Percentiles rank a stretch among this genome's conserved stretches.
Evolutionary conservation across 768 basidiomycete genomes (phyloP).

Genomic region (Glaciozyma martinii): DNA sequence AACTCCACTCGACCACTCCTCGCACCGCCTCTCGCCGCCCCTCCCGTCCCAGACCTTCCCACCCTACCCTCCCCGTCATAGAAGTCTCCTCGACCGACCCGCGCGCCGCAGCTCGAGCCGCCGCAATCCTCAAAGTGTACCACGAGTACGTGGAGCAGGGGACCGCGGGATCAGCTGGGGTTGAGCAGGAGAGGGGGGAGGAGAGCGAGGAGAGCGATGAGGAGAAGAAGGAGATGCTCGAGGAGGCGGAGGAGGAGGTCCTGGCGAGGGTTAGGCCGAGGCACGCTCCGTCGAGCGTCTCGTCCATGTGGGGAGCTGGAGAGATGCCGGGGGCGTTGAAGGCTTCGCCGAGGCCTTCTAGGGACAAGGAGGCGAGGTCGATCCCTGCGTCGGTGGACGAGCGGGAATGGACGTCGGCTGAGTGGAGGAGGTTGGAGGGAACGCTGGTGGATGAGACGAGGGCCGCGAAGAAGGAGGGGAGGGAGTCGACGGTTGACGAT

Average conservation of each 20-base stretch:
- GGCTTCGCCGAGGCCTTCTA: too few relatives aligned
- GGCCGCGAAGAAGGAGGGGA: slow-evolving; percentile 36
- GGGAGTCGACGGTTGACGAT: slow-evolving; percentile 36
- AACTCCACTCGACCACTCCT: neutral
- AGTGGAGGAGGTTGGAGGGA: slow-evolving; percentile 71
- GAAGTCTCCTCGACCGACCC: slow-evolving; percentile 80
- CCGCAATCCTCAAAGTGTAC: slow-evolving; percentile 83
- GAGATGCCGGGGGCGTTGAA: slow-evolving; percentile 15
- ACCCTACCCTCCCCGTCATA: slow-evolving; percentile 47
- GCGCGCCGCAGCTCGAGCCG: slow-evolving; percentile 78
- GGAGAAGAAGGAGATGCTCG: slow-evolving; percentile 47
- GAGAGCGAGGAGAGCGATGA: neutral
- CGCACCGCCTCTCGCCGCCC: neutral
- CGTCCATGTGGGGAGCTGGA: too few relatives aligned
- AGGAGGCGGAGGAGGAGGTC: slow-evolving; percentile 66
- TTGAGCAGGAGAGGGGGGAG: neutral
- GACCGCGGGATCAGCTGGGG: neutral
- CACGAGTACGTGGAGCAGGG: slow-evolving; percentile 76
- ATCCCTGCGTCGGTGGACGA: too few relatives aligned
- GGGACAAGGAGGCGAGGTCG: too few relatives aligned
- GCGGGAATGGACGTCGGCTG: slow-evolving; percentile 62
- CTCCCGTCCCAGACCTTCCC: slow-evolving; percentile 33
- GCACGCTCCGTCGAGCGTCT: slow-evolving; percentile 2
- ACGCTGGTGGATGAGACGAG: slow-evolving; percentile 60
- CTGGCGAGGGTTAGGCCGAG: neutral